Evolutionary conservation across 2,329 filamentous ascomycete species (phyloP).

Genomic region (Endothia cerciana): DNA sequence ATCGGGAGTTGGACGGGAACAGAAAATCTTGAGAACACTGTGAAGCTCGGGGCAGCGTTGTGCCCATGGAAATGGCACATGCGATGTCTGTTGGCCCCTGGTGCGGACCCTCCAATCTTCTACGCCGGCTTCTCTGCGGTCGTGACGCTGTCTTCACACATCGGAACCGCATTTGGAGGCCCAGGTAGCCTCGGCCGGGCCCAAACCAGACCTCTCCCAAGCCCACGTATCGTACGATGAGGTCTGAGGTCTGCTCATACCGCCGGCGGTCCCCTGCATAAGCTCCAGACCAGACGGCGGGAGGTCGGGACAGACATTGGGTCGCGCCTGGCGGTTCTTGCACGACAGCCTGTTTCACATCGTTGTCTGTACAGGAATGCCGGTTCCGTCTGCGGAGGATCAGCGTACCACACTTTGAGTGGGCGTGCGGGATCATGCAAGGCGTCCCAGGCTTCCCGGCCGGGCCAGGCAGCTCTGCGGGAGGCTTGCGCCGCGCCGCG

Average conservation of each 20-base stretch:
- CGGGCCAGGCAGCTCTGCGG: not conserved
- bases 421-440: not conserved
- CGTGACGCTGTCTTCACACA: not conserved
- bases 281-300: not conserved
- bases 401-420: not conserved
- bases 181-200: too few species aligned
- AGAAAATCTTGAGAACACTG: not conserved
- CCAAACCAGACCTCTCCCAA: not conserved
- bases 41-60: not conserved
- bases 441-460: not conserved
- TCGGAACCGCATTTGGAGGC: not conserved
- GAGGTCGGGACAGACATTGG: not conserved
- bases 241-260: not conserved
- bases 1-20: conserved; percentile 3
- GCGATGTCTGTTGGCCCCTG: not conserved
- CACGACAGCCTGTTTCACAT: not conserved
- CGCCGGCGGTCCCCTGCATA: not conserved
- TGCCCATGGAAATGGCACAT: not conserved
- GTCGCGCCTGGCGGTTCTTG: not conserved
- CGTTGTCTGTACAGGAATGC: not conserved
- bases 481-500: too few species aligned
- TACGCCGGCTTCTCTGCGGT: not conserved
- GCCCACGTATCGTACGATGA: not conserved
- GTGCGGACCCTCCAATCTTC: too few species aligned
- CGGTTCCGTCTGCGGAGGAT: not conserved